phyloP scores from a whole-genome alignment of 1,284 basidiomycete species.

The Puccinia polysora region DNA sequence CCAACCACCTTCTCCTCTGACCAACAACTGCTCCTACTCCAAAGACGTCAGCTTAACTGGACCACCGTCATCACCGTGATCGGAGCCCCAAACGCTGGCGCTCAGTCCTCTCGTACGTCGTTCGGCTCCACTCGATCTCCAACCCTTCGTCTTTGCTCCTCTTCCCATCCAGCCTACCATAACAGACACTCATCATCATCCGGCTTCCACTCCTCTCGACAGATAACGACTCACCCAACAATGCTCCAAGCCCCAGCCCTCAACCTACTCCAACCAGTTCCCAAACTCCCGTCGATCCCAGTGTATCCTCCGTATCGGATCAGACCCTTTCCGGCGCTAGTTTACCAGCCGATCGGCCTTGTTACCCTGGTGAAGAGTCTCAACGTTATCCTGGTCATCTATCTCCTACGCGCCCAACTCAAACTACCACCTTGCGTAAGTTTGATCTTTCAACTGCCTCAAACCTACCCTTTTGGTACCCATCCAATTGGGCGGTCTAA shows the following conservation, averaged over 20 bases:
- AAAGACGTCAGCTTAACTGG: slow-evolving; percentile 2
- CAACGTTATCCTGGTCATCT: slow-evolving; percentile 26
- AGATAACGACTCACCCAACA: too few relatives aligned
- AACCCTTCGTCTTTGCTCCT: background rate
- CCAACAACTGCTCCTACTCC: background rate
- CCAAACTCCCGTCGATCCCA: background rate
- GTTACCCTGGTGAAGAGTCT: slow-evolving; percentile 24
- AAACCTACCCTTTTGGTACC: too few relatives aligned
- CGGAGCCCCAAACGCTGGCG: background rate
- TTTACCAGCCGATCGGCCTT: slow-evolving; percentile 24
- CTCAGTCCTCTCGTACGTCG: slow-evolving; percentile 1
- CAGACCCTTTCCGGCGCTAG: background rate
- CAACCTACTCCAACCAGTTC: slow-evolving; percentile 5
- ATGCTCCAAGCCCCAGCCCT: too few relatives aligned
- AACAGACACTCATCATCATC: too few relatives aligned
- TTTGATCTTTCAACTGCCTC: too few relatives aligned
- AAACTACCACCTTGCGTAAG: slow-evolving; percentile 36
- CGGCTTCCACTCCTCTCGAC: too few relatives aligned
- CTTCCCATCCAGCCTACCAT: background rate
- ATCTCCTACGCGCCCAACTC: slow-evolving; percentile 30
- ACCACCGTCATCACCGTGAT: slow-evolving; percentile 26
- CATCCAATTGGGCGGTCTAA: too few relatives aligned
- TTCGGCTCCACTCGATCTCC: background rate
- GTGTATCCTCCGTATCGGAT: background rate
- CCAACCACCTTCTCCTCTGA: background rate